Conservation (phyloP, 768 basidiomycete genomes). For the Chalciporus chontae region DNA sequence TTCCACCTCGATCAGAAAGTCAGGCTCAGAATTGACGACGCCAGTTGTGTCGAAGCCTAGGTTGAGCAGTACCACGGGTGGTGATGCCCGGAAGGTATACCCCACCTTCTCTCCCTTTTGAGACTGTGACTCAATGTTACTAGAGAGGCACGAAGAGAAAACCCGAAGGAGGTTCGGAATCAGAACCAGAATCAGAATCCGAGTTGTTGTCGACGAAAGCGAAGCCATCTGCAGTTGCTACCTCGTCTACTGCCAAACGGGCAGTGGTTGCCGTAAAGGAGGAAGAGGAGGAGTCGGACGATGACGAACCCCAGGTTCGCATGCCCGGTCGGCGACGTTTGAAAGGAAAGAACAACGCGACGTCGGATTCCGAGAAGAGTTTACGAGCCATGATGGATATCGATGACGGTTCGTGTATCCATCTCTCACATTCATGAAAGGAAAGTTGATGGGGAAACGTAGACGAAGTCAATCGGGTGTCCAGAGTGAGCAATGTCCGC, state of each 20-base stretch:
- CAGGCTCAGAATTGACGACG: neutral
- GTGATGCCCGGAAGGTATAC: conserved; percentile 6
- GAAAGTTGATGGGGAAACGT: conserved; percentile 2
- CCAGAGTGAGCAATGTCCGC: conserved; percentile 16
- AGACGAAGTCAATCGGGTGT: conserved; percentile 27
- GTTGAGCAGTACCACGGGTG: neutral
- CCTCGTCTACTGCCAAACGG: conserved; percentile 39
- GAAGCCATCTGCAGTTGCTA: conserved; percentile 7
- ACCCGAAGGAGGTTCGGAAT: conserved; percentile 24
- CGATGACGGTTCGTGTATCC: conserved; percentile 57
- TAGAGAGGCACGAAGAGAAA: conserved; percentile 42
- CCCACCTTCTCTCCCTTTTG: neutral
- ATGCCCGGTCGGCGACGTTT: conserved; percentile 23
- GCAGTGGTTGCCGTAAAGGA: conserved; percentile 49
- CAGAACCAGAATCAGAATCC: conserved; percentile 21
- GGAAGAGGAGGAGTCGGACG: conserved; percentile 18
- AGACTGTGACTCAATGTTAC: conserved; percentile 14
- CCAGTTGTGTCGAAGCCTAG: neutral
- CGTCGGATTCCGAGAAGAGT: conserved; percentile 44
- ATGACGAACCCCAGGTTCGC: conserved; percentile 34
- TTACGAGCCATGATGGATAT: conserved; percentile 71
- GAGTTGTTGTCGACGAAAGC: conserved; percentile 3
- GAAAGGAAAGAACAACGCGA: conserved; percentile 34
- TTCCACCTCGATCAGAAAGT: neutral
- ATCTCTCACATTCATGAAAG: conserved; percentile 3